Evolutionary conservation across 1,284 basidiomycete genomes (phyloP).

Genomic region (Fomitopsis palustris): DNA sequence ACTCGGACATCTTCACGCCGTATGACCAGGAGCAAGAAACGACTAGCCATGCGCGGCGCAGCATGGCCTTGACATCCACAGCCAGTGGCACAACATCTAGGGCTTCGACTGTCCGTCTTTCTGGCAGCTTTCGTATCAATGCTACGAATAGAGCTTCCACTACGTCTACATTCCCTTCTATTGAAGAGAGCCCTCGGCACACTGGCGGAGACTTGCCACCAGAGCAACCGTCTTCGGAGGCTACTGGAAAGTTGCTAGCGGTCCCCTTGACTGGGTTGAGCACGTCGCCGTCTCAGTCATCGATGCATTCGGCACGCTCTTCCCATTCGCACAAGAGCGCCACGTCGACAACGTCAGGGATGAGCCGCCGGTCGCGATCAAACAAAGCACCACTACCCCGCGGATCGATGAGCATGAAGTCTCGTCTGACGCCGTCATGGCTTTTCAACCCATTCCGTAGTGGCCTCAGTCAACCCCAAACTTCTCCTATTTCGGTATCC

Average conservation of each 20-base stretch:
- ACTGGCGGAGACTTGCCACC: conserved; percentile 46
- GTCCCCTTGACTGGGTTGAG: conserved; percentile 37
- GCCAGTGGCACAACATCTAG: conserved; percentile 30
- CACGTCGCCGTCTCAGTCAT: conserved; percentile 71
- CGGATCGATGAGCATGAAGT: conserved; percentile 35
- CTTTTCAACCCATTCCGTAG: conserved; percentile 71
- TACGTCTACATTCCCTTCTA: conserved; percentile 48
- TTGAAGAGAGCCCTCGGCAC: conserved; percentile 64
- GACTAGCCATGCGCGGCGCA: conserved; percentile 21
- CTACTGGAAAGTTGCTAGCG: conserved; percentile 30
- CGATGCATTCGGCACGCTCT: conserved; percentile 54
- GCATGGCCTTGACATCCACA: conserved; percentile 39
- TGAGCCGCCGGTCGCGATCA: conserved; percentile 22
- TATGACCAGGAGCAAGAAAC: conserved; percentile 37
- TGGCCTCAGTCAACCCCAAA: conserved; percentile 57
- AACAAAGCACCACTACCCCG: conserved; percentile 31
- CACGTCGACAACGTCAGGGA: conserved; percentile 28
- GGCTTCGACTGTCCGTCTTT: conserved; percentile 30
- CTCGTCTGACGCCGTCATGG: conserved; percentile 71
- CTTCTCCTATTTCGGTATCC: conserved; percentile 48
- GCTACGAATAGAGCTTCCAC: conserved; percentile 42
- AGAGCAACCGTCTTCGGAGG: conserved; percentile 30
- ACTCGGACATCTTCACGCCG: conserved; percentile 58
- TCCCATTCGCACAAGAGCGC: conserved; percentile 29
- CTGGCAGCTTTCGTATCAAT: conserved; percentile 31